Evolutionary conservation across 192 early-diverging fungal species (phyloP).

Genomic region (Coemansia sp.): DNA sequence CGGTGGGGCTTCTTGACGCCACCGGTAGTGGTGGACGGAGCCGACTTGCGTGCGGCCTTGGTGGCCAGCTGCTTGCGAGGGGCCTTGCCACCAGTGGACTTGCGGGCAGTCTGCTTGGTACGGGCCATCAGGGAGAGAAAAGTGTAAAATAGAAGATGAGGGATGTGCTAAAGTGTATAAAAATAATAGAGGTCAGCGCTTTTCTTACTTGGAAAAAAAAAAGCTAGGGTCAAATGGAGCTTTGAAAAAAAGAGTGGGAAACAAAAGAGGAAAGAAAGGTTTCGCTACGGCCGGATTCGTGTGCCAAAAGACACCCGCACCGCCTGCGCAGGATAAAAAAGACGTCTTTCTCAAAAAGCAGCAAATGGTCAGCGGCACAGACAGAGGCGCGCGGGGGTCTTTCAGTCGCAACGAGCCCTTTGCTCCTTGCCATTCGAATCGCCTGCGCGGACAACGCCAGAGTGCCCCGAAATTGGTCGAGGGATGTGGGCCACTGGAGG

Average conservation of each 20-base stretch:
- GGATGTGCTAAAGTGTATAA: not conserved
- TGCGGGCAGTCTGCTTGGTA: slow-evolving; percentile 96
- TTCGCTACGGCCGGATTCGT: not conserved
- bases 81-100: slow-evolving; percentile 99
- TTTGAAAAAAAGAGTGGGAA: slow-evolving; percentile 7
- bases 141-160: not conserved
- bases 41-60: slow-evolving; percentile 97
- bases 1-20: slow-evolving; percentile 94
- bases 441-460: not conserved
- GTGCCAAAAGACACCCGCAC: slow-evolving; percentile 1
- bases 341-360: not conserved
- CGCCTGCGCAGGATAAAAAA: not conserved
- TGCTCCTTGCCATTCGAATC: not conserved
- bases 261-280: not conserved
- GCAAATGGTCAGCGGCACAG: not conserved
- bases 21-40: slow-evolving; percentile 77
- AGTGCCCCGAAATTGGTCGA: not conserved
- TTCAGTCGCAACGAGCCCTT: not conserved
- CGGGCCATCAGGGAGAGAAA: slow-evolving; percentile 58
- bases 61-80: slow-evolving; percentile 96
- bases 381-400: too few species aligned
- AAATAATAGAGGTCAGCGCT: not conserved
- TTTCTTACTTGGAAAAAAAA: slow-evolving; percentile 3
- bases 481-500: not conserved
- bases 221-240: not conserved